These are phyloP conservation scores for Typha latifolia DNA, from an alignment of 176 grass and related monocot genomes.

Conservation along the genomic window DNA sequence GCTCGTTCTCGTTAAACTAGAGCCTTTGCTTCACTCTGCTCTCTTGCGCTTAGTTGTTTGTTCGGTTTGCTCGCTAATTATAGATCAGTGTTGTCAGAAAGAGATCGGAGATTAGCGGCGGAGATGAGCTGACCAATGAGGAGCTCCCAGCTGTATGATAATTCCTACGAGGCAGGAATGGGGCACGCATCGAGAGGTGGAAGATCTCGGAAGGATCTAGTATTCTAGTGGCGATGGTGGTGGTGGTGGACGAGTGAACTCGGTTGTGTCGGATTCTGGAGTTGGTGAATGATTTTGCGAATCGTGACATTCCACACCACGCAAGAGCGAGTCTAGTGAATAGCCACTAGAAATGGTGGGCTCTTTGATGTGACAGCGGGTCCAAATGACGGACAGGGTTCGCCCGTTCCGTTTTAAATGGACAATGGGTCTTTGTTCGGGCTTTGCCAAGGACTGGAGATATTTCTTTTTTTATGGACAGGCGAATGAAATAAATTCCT, in stretches of 20 bases:
- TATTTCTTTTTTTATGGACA: neutral
- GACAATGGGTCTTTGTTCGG: neutral
- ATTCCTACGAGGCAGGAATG: constrained; percentile 3
- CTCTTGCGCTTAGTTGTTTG: too few species aligned
- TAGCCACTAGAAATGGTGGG: too few species aligned
- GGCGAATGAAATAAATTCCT: too few species aligned
- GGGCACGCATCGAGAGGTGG: constrained; percentile 1
- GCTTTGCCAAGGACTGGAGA: neutral
- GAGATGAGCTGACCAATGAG: constrained; percentile 23
- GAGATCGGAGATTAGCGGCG: constrained; percentile 25
- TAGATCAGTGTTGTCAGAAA: neutral
- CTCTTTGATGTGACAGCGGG: neutral
- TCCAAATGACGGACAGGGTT: neutral
- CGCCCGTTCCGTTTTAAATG: neutral
- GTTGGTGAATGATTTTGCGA: too few species aligned
- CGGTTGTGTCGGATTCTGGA: neutral
- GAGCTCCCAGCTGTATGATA: neutral
- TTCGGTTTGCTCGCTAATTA: too few species aligned
- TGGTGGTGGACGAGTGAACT: neutral
- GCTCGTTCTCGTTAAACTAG: neutral
- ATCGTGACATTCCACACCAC: too few species aligned
- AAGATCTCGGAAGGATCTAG: neutral
- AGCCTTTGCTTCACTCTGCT: neutral
- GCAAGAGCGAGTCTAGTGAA: too few species aligned
- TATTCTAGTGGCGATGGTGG: too few species aligned